These are phyloP conservation scores for Parascedosporium putredinis DNA, from an alignment of 2,329 filamentous ascomycete genomes.

Conservation along the genomic window DNA sequence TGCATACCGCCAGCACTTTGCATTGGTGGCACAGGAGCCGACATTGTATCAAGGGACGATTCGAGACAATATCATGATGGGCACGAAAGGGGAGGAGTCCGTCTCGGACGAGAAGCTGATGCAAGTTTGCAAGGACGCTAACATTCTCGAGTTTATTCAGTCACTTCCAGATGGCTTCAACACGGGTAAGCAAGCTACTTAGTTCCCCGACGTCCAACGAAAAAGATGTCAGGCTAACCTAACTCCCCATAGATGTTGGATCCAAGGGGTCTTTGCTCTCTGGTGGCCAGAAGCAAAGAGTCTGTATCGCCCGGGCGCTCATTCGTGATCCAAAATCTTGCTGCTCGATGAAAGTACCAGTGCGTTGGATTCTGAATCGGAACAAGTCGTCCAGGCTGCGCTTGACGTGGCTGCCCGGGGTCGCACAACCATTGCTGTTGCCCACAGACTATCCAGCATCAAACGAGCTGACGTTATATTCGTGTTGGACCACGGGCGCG, in stretches of 20 bases:
- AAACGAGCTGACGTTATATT: constrained; percentile 54
- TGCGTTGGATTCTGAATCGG: constrained; percentile 54
- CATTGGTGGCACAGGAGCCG: not conserved
- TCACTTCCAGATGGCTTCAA: constrained; percentile 49
- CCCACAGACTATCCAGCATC: constrained; percentile 44
- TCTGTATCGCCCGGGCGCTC: constrained; percentile 62
- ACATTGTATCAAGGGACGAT: not conserved
- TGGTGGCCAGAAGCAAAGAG: constrained; percentile 61
- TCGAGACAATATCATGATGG: not conserved
- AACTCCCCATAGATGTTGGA: constrained; percentile 23
- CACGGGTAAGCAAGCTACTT: constrained; percentile 46
- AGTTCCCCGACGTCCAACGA: not conserved
- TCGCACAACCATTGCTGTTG: constrained; percentile 51
- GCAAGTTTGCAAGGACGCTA: constrained; percentile 37
- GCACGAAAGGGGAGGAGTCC: constrained; percentile 27
- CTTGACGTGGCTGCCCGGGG: constrained; percentile 34
- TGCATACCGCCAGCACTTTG: not conserved
- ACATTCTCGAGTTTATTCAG: constrained; percentile 43
- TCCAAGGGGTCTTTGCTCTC: constrained; percentile 59
- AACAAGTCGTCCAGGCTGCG: constrained; percentile 53
- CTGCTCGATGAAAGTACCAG: constrained; percentile 64
- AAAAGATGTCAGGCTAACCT: not conserved
- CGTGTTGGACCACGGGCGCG: constrained; percentile 45
- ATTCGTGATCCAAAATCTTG: constrained; percentile 55
- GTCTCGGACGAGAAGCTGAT: constrained; percentile 20